Evolutionary conservation across 2,329 filamentous ascomycete genomes (phyloP).

Genomic region (Huntiella decipiens): DNA sequence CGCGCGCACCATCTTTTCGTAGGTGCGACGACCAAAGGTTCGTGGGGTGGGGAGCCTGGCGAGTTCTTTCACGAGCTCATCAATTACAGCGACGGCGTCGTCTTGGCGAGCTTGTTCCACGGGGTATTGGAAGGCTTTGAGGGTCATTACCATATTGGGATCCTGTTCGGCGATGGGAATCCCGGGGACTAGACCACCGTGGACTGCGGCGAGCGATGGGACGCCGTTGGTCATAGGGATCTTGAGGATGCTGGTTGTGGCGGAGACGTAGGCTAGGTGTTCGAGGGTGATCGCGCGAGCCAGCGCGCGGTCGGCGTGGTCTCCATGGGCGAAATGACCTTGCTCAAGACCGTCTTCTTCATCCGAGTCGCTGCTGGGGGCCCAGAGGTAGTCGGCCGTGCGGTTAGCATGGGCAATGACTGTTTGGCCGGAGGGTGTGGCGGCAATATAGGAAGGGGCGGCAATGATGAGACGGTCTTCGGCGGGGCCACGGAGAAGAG

Average conservation of each 20-base stretch:
- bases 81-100: conserved; percentile 14
- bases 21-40: conserved; percentile 6
- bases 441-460: conserved; percentile 22
- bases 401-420: neutral
- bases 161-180: conserved; percentile 51
- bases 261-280: conserved; percentile 50
- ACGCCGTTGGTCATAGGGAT: conserved; percentile 20
- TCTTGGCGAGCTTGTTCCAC: conserved; percentile 20
- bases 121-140: conserved; percentile 56
- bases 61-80: conserved; percentile 12
- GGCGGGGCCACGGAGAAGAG: conserved; percentile 77
- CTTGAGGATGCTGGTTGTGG: conserved; percentile 59
- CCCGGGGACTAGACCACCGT: conserved; percentile 68
- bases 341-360: conserved; percentile 15
- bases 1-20: conserved; percentile 9
- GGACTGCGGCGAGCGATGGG: conserved; percentile 45
- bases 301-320: conserved; percentile 30
- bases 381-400: conserved; percentile 13
- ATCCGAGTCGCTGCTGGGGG: conserved; percentile 15
- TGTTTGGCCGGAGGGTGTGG: neutral
- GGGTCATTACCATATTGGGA: conserved; percentile 74
- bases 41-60: neutral
- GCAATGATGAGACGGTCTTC: conserved; percentile 69
- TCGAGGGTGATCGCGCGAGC: conserved; percentile 32
- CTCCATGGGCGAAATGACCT: conserved; percentile 17